Base-by-base conservation (phyloP, 2,329 filamentous ascomycete species). In the Fusarium domesticum region DNA sequence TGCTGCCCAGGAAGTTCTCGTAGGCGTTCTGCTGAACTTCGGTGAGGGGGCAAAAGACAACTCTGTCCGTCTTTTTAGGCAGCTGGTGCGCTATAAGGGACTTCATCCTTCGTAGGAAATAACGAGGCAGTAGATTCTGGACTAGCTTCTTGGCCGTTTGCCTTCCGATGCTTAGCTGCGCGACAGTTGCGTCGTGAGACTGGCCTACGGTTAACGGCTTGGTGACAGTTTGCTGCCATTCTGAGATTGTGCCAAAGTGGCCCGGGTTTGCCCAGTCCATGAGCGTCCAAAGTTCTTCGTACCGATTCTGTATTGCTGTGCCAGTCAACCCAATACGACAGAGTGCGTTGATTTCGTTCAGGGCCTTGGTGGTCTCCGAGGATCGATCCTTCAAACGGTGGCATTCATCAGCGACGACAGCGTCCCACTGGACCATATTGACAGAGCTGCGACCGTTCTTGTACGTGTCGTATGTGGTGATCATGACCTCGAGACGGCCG, bases 241-340 rank as follows among this genome's bases (percentile, higher is more conserved):
- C 86, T 5, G 78, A 71, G 8, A 87, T 60, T 1, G 74, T 74
- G 14, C 79, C 80, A 42, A 84, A 78, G 36, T 76, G 69, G 0
- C 90, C 92, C 0, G 93, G 93, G 56, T 95, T 93, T 0, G 90
- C 91, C 93, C 93, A 98, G 63, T 98, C 95, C 3, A 98, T 73
- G 0, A 98, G 74, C 0, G 90, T 95, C 92, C 92, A 98, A 1
- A 98, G 76, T 65, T 98, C 93, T 62, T 96, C 89, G 64, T 98
- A 98, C 54, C 89, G 93, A 66, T 98, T 98, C 63, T 98, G 93
- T 35, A 98, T 96, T 0, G 92, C 92, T 0, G 93, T 98, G 2
- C 93, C 93, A 0, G 91, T 97, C 7, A 98, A 74, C 0, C 93
- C 93, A 48, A 98, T 91, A 25, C 93, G 81, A 61, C 93, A 97